Percentiles rank a stretch among this genome's conserved stretches.
These are phyloP conservation scores for Haplosporangium sp. DNA, from an alignment of 371 early-diverging fungal species.

Conservation along the genomic window DNA sequence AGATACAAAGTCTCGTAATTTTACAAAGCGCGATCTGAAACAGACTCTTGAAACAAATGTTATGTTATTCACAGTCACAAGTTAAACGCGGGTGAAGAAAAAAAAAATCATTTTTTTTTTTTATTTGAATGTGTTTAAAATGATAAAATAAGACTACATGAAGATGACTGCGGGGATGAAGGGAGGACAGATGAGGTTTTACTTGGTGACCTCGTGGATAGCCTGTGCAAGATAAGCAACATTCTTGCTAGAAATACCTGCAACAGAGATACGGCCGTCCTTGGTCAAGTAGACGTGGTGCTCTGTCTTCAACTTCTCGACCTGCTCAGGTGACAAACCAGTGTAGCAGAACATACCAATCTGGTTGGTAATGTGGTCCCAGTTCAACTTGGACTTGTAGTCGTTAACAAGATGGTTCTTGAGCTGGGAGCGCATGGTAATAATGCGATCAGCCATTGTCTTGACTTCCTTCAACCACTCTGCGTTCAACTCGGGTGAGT, in stretches of 20 bases:
- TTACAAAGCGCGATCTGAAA: background rate
- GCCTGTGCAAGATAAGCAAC: conserved; percentile 96
- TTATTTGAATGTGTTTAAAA: conserved; percentile 2
- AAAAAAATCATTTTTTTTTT: background rate
- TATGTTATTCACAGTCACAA: background rate
- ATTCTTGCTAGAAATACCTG: conserved; percentile 93
- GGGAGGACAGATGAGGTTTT: conserved; percentile 11
- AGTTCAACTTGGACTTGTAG: conserved; percentile 81
- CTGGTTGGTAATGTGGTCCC: conserved; percentile 97
- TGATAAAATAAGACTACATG: conserved; percentile 1
- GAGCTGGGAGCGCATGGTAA: conserved; percentile 90
- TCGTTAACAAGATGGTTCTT: conserved; percentile 85
- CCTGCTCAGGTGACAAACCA: conserved; percentile 93
- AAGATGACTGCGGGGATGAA: too few species aligned
- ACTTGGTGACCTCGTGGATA: conserved; percentile 94
- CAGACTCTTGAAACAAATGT: background rate
- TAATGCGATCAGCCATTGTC: conserved; percentile 98
- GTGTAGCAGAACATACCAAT: conserved; percentile 99
- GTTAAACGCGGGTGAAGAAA: background rate
- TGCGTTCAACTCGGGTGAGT: conserved; percentile 75
- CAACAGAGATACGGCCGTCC: conserved; percentile 98
- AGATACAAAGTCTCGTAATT: background rate
- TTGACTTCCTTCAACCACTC: conserved; percentile 96
- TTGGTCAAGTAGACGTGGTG: conserved; percentile 95
- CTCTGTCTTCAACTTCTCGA: conserved; percentile 85